Conservation (phyloP, 768 basidiomycete genomes). For the Dioszegia hungarica region DNA sequence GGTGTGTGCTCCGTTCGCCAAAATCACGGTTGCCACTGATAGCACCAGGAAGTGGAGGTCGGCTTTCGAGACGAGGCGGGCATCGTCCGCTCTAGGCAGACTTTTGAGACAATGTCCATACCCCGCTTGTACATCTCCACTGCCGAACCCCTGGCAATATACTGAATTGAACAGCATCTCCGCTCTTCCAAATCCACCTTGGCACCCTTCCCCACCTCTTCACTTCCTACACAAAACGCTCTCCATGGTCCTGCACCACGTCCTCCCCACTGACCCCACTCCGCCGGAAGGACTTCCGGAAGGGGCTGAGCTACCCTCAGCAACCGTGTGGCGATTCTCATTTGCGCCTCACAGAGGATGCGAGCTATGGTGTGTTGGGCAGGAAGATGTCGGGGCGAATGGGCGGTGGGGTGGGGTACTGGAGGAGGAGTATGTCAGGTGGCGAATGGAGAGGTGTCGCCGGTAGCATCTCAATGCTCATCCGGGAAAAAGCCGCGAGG, state of each 20-base stretch:
- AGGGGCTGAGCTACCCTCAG: slow-evolving; percentile 22
- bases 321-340: slow-evolving; percentile 38
- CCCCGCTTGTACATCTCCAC: slow-evolving; percentile 36
- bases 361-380: slow-evolving; percentile 31
- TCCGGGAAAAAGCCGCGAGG: no score
- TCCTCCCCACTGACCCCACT: slow-evolving; percentile 38
- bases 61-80: slow-evolving; percentile 46
- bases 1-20: slow-evolving; percentile 14
- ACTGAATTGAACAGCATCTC: slow-evolving; percentile 25
- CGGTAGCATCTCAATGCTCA: background rate
- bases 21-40: background rate
- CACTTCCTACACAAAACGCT: slow-evolving; percentile 38
- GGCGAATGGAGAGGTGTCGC: slow-evolving; percentile 23
- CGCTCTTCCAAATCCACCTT: slow-evolving; percentile 26
- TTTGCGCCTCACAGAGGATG: slow-evolving; percentile 41
- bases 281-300: background rate
- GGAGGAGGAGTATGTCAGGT: slow-evolving; percentile 35
- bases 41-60: slow-evolving; percentile 36
- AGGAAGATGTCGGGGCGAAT: slow-evolving; percentile 9
- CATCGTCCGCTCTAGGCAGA: slow-evolving; percentile 28
- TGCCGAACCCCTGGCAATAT: background rate
- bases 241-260: slow-evolving; percentile 22
- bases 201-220: slow-evolving; percentile 31
- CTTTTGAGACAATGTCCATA: slow-evolving; percentile 41
- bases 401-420: slow-evolving; percentile 38